phyloP scores from a whole-genome alignment of 805 yeast species.

The Starmerella tilneyi region DNA sequence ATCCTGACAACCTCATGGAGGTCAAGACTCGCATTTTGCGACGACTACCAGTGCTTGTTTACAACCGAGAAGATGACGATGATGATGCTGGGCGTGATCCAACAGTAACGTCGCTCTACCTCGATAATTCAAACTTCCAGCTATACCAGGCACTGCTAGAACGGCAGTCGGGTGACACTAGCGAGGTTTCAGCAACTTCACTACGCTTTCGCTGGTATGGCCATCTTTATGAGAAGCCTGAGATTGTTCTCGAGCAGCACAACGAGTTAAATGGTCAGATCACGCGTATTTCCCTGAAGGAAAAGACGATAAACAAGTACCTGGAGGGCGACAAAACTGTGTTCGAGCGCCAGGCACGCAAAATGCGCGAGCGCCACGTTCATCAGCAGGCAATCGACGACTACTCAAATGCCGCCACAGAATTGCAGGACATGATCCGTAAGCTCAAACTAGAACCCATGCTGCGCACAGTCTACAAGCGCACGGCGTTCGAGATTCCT shows the following conservation, averaged over 20 bases:
- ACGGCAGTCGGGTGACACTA: constrained; percentile 33
- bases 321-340: constrained; percentile 42
- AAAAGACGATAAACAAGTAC: constrained; percentile 69
- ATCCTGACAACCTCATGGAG: constrained; percentile 94
- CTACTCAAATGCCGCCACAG: constrained; percentile 45
- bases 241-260: constrained; percentile 71
- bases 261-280: constrained; percentile 38
- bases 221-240: constrained; percentile 60
- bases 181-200: constrained; percentile 50
- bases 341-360: constrained; percentile 45
- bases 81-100: constrained; percentile 52
- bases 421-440: constrained; percentile 51
- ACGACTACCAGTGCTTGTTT: constrained; percentile 84
- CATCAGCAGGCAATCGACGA: constrained; percentile 43
- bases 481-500: constrained; percentile 96
- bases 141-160: constrained; percentile 75
- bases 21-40: constrained; percentile 91
- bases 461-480: constrained; percentile 71
- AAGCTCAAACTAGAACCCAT: constrained; percentile 70
- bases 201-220: constrained; percentile 89
- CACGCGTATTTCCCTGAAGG: constrained; percentile 59
- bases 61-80: constrained; percentile 44
- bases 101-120: constrained; percentile 72
- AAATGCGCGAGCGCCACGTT: constrained; percentile 54
- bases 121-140: constrained; percentile 75